A percentile compares a stretch with the other conserved stretches of the same genome.
These are phyloP conservation scores for Cercophora newfieldiana DNA, from an alignment of 495 filamentous ascomycete genomes.

Conservation along the genomic window DNA sequence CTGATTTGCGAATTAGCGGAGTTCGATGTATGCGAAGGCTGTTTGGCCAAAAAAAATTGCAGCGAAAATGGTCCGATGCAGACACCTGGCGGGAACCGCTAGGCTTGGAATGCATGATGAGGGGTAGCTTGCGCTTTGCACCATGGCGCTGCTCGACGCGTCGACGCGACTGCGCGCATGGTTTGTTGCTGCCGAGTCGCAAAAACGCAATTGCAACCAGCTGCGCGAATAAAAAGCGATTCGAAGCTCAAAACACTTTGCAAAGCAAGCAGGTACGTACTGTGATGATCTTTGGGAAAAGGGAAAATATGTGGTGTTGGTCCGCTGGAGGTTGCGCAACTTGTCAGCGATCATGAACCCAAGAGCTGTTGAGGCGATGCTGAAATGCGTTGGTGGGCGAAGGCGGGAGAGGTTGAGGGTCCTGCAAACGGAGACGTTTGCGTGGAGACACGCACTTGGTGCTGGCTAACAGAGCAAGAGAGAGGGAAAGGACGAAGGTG, in stretches of 20 bases:
- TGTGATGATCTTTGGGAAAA: slow-evolving; percentile 13
- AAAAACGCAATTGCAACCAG: slow-evolving; percentile 38
- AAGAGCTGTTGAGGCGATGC: background rate
- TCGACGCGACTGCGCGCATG: background rate
- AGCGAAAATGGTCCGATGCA: background rate
- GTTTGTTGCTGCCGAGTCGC: slow-evolving; percentile 22
- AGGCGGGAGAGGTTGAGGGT: slow-evolving; percentile 7
- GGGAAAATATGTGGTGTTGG: slow-evolving; percentile 22
- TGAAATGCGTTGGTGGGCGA: slow-evolving; percentile 18
- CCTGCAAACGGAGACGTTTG: slow-evolving; percentile 2
- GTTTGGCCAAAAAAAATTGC: background rate
- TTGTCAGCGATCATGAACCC: slow-evolving; percentile 20
- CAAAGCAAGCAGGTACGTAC: slow-evolving; percentile 33
- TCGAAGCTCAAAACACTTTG: slow-evolving; percentile 35
- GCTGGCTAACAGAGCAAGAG: background rate
- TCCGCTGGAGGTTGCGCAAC: slow-evolving; percentile 16
- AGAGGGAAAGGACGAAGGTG: background rate
- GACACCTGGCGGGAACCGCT: background rate
- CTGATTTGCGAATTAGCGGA: slow-evolving; percentile 27
- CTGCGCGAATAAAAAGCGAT: slow-evolving; percentile 33
- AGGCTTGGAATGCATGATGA: background rate
- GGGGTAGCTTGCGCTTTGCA: slow-evolving; percentile 16
- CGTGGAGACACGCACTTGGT: slow-evolving; percentile 7
- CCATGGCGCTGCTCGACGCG: background rate
- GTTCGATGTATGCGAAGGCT: background rate